phyloP scores from a whole-genome alignment of 2,329 filamentous ascomycete species.

The Didymella segeticola region DNA sequence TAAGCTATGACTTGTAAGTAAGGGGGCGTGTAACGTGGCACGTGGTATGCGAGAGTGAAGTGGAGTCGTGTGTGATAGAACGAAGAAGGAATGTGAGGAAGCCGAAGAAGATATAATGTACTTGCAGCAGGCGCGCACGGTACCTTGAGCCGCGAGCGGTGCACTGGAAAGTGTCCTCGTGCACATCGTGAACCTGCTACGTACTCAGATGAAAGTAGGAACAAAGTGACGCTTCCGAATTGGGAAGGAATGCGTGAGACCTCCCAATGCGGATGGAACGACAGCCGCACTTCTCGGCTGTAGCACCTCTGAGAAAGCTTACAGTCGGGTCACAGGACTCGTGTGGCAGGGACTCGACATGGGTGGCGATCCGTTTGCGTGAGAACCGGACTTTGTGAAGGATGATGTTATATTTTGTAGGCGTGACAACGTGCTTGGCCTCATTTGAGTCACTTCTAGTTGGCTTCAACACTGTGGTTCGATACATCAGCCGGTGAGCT shows the following conservation, averaged over 20 bases:
- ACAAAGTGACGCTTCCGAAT: constrained; percentile 11
- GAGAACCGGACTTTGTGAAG: neutral
- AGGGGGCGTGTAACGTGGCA: constrained; percentile 8
- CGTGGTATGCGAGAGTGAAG: constrained; percentile 3
- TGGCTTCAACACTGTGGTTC: too few species aligned
- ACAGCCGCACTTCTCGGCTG: constrained; percentile 4
- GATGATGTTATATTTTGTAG: neutral
- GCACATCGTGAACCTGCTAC: constrained; percentile 1
- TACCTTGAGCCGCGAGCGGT: constrained; percentile 1
- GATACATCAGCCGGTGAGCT: too few species aligned
- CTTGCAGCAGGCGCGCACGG: constrained; percentile 3
- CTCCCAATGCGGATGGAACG: constrained; percentile 7
- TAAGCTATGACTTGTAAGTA: constrained; percentile 17
- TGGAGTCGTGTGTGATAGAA: constrained; percentile 1
- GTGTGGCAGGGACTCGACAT: neutral
- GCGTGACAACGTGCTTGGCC: neutral
- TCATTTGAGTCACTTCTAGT: too few species aligned
- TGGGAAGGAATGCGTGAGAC: constrained; percentile 9
- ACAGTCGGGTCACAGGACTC: constrained; percentile 1
- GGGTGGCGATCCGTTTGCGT: constrained; percentile 12
- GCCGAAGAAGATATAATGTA: constrained; percentile 1
- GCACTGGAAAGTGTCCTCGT: neutral
- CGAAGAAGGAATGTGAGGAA: constrained; percentile 7
- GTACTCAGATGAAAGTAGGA: neutral
- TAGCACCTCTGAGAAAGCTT: neutral